phyloP scores from a whole-genome alignment of 192 early-diverging fungal species.

The Coemansia sp. region DNA sequence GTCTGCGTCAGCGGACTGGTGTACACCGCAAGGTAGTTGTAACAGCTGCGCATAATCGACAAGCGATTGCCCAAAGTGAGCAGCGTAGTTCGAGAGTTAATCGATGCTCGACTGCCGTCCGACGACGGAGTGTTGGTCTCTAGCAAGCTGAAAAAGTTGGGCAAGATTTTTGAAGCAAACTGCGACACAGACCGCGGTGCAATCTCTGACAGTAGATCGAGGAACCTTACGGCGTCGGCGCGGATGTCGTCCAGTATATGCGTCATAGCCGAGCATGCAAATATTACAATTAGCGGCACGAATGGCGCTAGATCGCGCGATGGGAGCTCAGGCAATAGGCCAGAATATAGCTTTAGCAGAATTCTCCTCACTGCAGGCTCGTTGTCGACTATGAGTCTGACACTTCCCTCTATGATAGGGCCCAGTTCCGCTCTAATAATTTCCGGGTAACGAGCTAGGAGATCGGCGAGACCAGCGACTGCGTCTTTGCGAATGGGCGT shows the following conservation, averaged over 20 bases:
- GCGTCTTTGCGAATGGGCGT: slow-evolving; percentile 60
- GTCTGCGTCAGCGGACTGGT: slow-evolving; percentile 18
- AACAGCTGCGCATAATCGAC: slow-evolving; percentile 50
- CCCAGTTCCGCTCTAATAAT: slow-evolving; percentile 53
- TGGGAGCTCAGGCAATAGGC: slow-evolving; percentile 46
- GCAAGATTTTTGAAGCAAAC: slow-evolving; percentile 65
- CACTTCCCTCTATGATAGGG: slow-evolving; percentile 47
- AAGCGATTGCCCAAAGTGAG: slow-evolving; percentile 41
- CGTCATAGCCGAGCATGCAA: slow-evolving; percentile 86
- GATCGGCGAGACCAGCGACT: slow-evolving; percentile 52
- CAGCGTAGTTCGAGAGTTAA: slow-evolving; percentile 39
- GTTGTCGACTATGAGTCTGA: slow-evolving; percentile 56
- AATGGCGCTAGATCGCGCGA: slow-evolving; percentile 76
- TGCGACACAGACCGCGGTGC: slow-evolving; percentile 67
- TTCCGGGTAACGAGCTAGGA: slow-evolving; percentile 44
- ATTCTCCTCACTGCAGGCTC: slow-evolving; percentile 53
- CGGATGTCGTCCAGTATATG: slow-evolving; percentile 88
- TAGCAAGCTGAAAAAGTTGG: slow-evolving; percentile 50
- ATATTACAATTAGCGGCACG: slow-evolving; percentile 75
- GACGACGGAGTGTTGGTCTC: slow-evolving; percentile 27
- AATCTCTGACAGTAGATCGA: slow-evolving; percentile 72
- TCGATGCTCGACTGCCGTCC: slow-evolving; percentile 14
- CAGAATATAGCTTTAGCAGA: slow-evolving; percentile 54
- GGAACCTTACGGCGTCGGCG: slow-evolving; percentile 76
- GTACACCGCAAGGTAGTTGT: slow-evolving; percentile 40